Conservation (phyloP, 176 grass and related monocot species). For the Triticum timopheevii region DNA sequence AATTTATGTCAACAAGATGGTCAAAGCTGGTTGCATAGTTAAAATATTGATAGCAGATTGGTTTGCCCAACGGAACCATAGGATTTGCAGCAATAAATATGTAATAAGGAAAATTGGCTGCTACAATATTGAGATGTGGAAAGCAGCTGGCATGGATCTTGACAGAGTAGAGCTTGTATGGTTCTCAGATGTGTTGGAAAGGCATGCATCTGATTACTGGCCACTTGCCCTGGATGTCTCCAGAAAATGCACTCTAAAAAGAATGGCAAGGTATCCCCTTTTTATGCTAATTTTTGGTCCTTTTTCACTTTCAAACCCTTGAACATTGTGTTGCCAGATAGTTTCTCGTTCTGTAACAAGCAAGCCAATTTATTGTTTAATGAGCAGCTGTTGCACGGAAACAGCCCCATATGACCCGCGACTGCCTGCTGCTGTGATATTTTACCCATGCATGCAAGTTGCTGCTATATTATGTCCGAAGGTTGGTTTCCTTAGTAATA, state of each 20-base stretch:
- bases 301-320: not conserved
- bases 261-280: not conserved
- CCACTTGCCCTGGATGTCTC: not conserved
- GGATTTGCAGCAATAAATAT: not conserved
- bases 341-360: not conserved
- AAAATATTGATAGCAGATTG: conserved; percentile 22
- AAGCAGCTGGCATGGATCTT: conserved; percentile 10
- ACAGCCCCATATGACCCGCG: not conserved
- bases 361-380: not conserved
- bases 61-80: not conserved
- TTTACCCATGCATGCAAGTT: conserved; percentile 12
- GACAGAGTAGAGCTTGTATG: conserved; percentile 1
- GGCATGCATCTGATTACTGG: not conserved
- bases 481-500: not conserved
- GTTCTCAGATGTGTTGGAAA: not conserved
- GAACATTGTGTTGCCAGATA: not conserved
- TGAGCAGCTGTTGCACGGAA: not conserved
- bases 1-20: not conserved
- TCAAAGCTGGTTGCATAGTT: not conserved
- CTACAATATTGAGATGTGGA: conserved; percentile 4
- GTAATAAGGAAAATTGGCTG: not conserved
- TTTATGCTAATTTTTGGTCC: not conserved
- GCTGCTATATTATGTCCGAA: not conserved
- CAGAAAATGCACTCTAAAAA: not conserved
- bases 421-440: not conserved